Base-by-base conservation (phyloP, 768 basidiomycete species). In the Dentipellis fragilis region DNA sequence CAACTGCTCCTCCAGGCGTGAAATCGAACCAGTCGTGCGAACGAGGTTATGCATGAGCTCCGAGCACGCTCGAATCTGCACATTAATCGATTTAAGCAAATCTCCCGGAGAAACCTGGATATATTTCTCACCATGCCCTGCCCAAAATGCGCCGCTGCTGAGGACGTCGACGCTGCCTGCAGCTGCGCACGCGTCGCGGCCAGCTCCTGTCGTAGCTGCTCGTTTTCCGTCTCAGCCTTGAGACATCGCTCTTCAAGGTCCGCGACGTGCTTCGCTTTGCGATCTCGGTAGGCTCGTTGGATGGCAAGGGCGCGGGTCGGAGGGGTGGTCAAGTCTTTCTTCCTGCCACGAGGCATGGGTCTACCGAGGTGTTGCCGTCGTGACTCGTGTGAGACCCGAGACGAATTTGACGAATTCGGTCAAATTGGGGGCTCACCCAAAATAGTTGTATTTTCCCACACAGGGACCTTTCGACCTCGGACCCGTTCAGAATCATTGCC, bases 211-310 rank as follows among this genome's bases (percentile, higher is more conserved):
- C 49, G 46, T 21, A 62, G 40, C 10, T 47, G 42, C 23, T 57
- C 54, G 40, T 60, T 60, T 40, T 62, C 60, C 23, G 57, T 50
- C 53, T 60, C 60, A 9, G 60, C 56, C 22, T 50, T 53, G 35
- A 39, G 55, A 57, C 59, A 62, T 14, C 59, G 34, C 1, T 52
- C 59, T 51, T 62, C 60, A 3, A 62, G 46, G 19, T 60, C 59
- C 19, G 53, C 19, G 21, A 62, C 8, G 42, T 57, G 38, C 37
- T 53, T 62, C 3, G 60, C 58, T 34, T 55, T 57, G 36, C 59
- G 23, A 29, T 62, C 60, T 46, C 60, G 60, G 47, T 60, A 62
- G 5, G 58, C 56, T 19, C 60, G 48, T 38, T 62, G 60, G 12
- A 60, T 14, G 37, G 21, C 29, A 19, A 62, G 51, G 16, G 58